Conservation (phyloP, 2,329 filamentous ascomycete species). For the Verticillium longisporum region DNA sequence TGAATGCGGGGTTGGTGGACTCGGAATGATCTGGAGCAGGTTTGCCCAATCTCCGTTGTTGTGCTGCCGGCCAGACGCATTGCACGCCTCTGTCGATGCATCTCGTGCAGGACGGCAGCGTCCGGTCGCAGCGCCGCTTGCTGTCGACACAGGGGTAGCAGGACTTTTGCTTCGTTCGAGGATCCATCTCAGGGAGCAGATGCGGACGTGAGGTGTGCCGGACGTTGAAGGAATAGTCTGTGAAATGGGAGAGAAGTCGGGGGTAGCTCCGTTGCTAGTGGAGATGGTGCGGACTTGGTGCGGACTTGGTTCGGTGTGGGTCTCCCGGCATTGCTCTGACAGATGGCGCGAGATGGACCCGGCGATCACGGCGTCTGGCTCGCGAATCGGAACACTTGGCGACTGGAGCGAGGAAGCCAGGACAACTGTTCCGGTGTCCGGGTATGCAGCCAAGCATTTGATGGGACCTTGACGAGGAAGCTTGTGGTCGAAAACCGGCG, state of each 20-base stretch:
- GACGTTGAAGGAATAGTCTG: neutral
- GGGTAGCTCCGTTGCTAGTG: neutral
- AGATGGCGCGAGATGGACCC: neutral
- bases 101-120: conserved; percentile 3
- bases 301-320: neutral
- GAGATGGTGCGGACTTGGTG: neutral
- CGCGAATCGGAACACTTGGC: neutral
- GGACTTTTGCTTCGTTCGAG: conserved; percentile 5
- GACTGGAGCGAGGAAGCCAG: neutral
- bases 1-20: neutral
- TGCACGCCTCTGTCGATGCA: conserved; percentile 4
- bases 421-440: too few species aligned
- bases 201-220: neutral
- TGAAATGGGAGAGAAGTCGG: neutral
- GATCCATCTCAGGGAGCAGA: neutral
- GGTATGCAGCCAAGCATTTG: too few species aligned
- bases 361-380: neutral
- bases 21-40: neutral
- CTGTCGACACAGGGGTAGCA: conserved; percentile 5
- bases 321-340: neutral
- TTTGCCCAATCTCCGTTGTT: neutral
- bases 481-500: too few species aligned
- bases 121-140: conserved; percentile 6
- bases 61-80: conserved; percentile 1
- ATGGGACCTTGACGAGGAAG: too few species aligned